Percentiles rank a stretch among this genome's conserved stretches.
These are phyloP conservation scores for Metschnikowia similis DNA, from an alignment of 805 yeast genomes.

Conservation along the genomic window DNA sequence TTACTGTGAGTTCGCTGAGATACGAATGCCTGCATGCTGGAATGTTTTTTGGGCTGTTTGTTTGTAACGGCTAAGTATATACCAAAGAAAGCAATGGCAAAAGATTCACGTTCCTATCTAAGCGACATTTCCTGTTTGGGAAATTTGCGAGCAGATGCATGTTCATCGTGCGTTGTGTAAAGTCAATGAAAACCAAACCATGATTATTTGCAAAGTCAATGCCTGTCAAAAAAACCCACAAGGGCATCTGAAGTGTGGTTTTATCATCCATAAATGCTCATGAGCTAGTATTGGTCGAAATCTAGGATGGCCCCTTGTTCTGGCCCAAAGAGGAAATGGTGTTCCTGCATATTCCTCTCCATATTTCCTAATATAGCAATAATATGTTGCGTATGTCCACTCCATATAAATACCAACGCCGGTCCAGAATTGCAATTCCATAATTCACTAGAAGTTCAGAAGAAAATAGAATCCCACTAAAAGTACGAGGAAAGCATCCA, in stretches of 20 bases:
- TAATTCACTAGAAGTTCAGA: background rate
- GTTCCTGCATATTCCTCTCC: background rate
- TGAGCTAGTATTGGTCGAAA: no score
- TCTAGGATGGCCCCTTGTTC: no score
- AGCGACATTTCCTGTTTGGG: background rate
- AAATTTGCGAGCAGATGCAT: background rate
- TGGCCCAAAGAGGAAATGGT: background rate
- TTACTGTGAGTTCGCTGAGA: background rate
- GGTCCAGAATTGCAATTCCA: background rate
- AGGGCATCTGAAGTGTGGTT: no score
- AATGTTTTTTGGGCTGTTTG: no score
- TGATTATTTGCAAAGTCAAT: background rate
- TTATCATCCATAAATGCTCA: no score
- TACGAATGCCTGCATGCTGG: no score
- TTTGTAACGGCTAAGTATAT: no score
- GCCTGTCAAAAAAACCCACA: no score
- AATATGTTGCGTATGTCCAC: background rate
- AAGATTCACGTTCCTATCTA: background rate
- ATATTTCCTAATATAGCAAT: constrained; percentile 4
- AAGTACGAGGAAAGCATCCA: no score
- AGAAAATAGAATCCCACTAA: no score
- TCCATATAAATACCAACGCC: constrained; percentile 1
- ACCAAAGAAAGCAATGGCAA: background rate
- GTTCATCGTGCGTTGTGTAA: background rate
- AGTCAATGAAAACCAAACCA: background rate